phyloP scores from a whole-genome alignment of 2,329 filamentous ascomycete species.

The Pyrenophora teres region DNA sequence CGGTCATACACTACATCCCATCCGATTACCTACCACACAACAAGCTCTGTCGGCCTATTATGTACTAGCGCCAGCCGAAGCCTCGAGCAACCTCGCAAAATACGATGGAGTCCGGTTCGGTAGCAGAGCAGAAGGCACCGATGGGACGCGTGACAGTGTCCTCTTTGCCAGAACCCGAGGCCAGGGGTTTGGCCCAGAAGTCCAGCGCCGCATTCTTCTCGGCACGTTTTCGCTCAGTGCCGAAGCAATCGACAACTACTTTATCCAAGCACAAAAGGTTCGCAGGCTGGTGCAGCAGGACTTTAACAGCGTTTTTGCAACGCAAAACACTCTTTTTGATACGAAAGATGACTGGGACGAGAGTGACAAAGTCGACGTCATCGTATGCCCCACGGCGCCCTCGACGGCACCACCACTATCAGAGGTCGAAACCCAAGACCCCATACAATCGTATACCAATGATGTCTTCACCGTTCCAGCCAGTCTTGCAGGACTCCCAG shows the following conservation, averaged over 20 bases:
- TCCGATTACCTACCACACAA: constrained; percentile 82
- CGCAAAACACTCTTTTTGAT: constrained; percentile 68
- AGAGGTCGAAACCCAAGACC: constrained; percentile 59
- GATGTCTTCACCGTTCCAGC: constrained; percentile 96
- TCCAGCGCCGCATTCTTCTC: constrained; percentile 82
- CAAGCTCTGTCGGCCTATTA: constrained; percentile 93
- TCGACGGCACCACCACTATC: constrained; percentile 70
- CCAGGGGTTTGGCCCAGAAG: constrained; percentile 78
- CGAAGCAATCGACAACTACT: constrained; percentile 93
- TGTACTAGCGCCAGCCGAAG: constrained; percentile 90
- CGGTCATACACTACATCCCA: constrained; percentile 74
- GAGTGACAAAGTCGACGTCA: constrained; percentile 75
- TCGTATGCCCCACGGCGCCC: constrained; percentile 86
- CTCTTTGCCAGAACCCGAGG: constrained; percentile 75
- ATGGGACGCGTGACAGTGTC: constrained; percentile 57
- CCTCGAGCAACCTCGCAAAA: constrained; percentile 92
- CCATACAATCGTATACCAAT: constrained; percentile 83
- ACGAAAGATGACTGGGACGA: constrained; percentile 39
- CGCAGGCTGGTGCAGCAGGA: constrained; percentile 82
- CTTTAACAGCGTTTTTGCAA: constrained; percentile 78
- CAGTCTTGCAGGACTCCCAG: constrained; percentile 87
- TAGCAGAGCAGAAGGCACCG: constrained; percentile 59
- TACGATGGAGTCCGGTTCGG: constrained; percentile 98
- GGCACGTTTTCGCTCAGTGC: constrained; percentile 91
- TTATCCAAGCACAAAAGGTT: constrained; percentile 88